A percentile compares a stretch with the other conserved stretches of the same genome.
phyloP scores from a whole-genome alignment of 1,139 yeast species.

The Hyphopichia fennica region DNA sequence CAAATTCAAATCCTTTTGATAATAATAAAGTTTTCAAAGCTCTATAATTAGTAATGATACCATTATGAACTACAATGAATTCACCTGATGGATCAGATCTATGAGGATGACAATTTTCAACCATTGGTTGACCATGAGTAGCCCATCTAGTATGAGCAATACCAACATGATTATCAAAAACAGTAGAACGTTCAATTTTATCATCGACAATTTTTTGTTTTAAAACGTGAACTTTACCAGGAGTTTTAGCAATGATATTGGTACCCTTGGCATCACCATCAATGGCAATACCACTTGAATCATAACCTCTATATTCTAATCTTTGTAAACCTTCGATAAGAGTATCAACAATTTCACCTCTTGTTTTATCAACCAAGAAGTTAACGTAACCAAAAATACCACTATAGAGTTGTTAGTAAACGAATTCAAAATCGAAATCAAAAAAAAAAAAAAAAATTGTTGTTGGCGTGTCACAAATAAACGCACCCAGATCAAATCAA shows the following conservation, averaged over 20 bases:
- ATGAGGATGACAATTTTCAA: conserved; percentile 92
- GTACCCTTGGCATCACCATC: conserved; percentile 74
- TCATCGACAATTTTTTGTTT: conserved; percentile 63
- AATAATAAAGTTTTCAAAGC: conserved; percentile 81
- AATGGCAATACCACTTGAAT: conserved; percentile 93
- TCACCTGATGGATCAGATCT: conserved; percentile 80
- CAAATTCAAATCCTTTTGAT: conserved; percentile 80
- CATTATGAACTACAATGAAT: conserved; percentile 94
- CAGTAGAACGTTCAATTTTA: conserved; percentile 56
- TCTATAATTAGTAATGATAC: conserved; percentile 94
- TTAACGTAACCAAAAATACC: conserved; percentile 99
- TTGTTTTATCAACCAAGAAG: conserved; percentile 84
- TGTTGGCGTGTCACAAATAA: background rate
- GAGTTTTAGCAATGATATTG: conserved; percentile 67
- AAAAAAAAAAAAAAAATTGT: background rate
- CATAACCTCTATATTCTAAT: conserved; percentile 97
- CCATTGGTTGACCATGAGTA: conserved; percentile 94
- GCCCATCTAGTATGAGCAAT: conserved; percentile 99
- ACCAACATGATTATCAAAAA: conserved; percentile 86
- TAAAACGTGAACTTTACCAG: conserved; percentile 87
- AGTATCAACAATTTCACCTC: conserved; percentile 90
- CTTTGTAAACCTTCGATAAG: conserved; percentile 89
- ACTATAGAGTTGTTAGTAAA: conserved; percentile 39
- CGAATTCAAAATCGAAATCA: background rate
- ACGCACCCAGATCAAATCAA: too few relatives aligned